A percentile compares a stretch with the other conserved stretches of the same genome.
phyloP scores from a whole-genome alignment of 2,329 filamentous ascomycete genomes.

The Exophiala calicioides region DNA sequence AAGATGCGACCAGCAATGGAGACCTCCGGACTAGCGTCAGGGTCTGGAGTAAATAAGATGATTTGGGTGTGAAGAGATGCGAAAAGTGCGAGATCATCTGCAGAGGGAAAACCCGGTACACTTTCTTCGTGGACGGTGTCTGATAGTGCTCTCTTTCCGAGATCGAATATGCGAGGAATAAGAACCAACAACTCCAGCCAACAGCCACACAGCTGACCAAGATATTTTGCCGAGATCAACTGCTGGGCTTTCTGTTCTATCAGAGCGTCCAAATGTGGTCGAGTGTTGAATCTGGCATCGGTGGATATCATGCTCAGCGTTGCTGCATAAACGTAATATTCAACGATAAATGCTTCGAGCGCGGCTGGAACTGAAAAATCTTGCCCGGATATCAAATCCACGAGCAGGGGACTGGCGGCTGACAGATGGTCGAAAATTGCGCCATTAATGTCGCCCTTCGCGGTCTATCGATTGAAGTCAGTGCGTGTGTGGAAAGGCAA shows the following conservation, averaged over 20 bases:
- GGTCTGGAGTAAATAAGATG: constrained; percentile 42
- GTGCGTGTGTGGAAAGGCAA: no score
- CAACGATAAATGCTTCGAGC: constrained; percentile 49
- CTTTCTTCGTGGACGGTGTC: constrained; percentile 35
- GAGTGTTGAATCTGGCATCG: not conserved
- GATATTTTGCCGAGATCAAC: not conserved
- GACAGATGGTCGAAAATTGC: constrained; percentile 50
- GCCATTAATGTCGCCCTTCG: constrained; percentile 49
- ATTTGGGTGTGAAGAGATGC: constrained; percentile 47
- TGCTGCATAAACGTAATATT: constrained; percentile 53
- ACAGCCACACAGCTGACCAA: not conserved
- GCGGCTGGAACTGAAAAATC: constrained; percentile 39
- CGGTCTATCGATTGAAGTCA: constrained; percentile 34
- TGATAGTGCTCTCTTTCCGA: constrained; percentile 45
- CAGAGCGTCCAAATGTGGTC: not conserved
- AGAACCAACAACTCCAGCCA: not conserved
- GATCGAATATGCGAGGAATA: constrained; percentile 46
- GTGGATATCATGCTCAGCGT: constrained; percentile 48
- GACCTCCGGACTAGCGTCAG: constrained; percentile 40
- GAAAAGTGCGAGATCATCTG: constrained; percentile 49
- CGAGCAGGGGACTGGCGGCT: constrained; percentile 47
- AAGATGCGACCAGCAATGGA: constrained; percentile 47
- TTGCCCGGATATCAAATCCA: constrained; percentile 39
- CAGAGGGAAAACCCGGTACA: constrained; percentile 32
- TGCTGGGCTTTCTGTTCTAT: not conserved